Base-by-base conservation (phyloP, 2,329 filamentous ascomycete genomes). In the Blastomyces gilchristii region DNA sequence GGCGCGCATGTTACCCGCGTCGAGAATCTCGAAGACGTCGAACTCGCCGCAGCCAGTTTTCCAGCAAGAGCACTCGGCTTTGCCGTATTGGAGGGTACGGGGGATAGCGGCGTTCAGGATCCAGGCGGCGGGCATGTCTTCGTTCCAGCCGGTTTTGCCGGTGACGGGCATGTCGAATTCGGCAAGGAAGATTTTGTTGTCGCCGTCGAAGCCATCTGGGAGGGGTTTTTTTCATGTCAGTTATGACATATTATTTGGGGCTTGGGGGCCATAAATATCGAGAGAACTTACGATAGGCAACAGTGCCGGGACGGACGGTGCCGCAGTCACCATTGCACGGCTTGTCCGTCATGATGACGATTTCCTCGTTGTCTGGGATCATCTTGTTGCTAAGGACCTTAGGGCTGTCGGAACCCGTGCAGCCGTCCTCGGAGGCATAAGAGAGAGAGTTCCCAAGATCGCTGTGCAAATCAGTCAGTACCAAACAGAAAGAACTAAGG, bases 121-220 rank as follows among this genome's bases (percentile, higher is more conserved):
- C 89, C 89, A 92, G 73, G 87, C 82, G 52, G 88, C 86, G 9
- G 89, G 88, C 82, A 88, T 88, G 75, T 91, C 85, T 52, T 73
- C 78, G 70, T 85, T 83, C 69, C 78, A 79, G n/a, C 68, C 69
- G 0, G 72, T 76, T 61, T 78, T 72, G 65, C 81, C 82, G 63
- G 83, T 82, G 58, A 81, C 71, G 9, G 88, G 88, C 89, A 92
- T 92, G 62, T 79, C 78, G 74, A 91, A 89, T 69, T 90, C 83
- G 68, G 89, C 82, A 66, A 91, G 80, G 77, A 92, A 91, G 62
- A 87, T 80, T 77, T 90, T 91, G 69, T 85, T 82, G 39, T 82
- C 79, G 59, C 88, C 88, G 49, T 77, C 81, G 76, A 90, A 92
- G 65, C 88, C 89, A 75, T 90, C 63, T 65, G 41, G 22, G 37